Conservation (phyloP, 495 filamentous ascomycete species). For the Aspergillus haitiensis region DNA sequence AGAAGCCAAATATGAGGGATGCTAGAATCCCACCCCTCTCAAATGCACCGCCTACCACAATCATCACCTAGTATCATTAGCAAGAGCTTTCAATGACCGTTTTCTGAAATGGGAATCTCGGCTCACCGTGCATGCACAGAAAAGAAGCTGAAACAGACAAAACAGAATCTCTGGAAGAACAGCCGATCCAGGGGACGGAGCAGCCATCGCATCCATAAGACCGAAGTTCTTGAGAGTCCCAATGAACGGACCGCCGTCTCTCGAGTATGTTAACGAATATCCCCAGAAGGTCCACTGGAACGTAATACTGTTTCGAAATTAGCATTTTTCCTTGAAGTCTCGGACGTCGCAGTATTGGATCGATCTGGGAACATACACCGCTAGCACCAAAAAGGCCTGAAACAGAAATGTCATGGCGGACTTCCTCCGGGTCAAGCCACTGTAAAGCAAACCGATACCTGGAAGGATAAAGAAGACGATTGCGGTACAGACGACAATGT, state of each 20-base stretch:
- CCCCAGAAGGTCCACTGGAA: slow-evolving; percentile 63
- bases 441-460: slow-evolving; percentile 59
- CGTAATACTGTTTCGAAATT: slow-evolving; percentile 31
- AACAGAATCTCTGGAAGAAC: slow-evolving; percentile 58
- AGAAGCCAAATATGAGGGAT: slow-evolving; percentile 57
- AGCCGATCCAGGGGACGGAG: slow-evolving; percentile 49
- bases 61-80: slow-evolving; percentile 41
- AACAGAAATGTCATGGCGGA: slow-evolving; percentile 57
- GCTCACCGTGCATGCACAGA: slow-evolving; percentile 56
- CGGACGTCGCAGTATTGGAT: not conserved
- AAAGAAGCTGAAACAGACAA: slow-evolving; percentile 58
- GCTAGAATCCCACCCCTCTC: slow-evolving; percentile 57
- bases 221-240: slow-evolving; percentile 56
- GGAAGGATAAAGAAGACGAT: slow-evolving; percentile 63
- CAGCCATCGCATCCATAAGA: slow-evolving; percentile 50
- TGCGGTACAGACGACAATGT: slow-evolving; percentile 51
- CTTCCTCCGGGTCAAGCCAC: slow-evolving; percentile 58
- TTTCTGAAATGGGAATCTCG: too few species aligned
- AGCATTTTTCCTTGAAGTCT: not conserved
- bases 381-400: slow-evolving; percentile 55
- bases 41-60: slow-evolving; percentile 54
- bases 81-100: not conserved
- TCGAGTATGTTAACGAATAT: slow-evolving; percentile 55
- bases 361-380: slow-evolving; percentile 33
- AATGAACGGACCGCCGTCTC: slow-evolving; percentile 53